Evolutionary conservation across 352 stramenopile species (phyloP).

Genomic region (Pythium utonaiense): DNA sequence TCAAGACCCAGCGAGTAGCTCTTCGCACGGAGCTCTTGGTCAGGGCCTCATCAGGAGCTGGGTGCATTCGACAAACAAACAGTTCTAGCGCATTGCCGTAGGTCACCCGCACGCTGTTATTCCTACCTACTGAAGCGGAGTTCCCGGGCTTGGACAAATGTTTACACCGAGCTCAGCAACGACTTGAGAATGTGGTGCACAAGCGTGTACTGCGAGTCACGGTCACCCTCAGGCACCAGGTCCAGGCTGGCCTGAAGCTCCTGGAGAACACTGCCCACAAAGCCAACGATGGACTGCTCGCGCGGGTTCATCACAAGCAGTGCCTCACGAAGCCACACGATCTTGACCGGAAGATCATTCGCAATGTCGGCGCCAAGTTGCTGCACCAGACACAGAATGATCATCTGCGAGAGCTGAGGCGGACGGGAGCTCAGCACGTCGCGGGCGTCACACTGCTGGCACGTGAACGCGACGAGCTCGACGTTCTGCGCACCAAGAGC

Average conservation of each 20-base stretch:
- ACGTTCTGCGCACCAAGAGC: slow-evolving; percentile 77
- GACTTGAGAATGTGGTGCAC: slow-evolving; percentile 86
- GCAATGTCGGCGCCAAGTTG: slow-evolving; percentile 69
- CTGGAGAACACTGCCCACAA: slow-evolving; percentile 73
- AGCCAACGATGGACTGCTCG: slow-evolving; percentile 68
- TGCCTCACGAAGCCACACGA: slow-evolving; percentile 76
- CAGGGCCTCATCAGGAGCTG: too few relatives aligned
- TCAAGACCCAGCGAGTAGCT: too few relatives aligned
- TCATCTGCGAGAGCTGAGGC: slow-evolving; percentile 79
- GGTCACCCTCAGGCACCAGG: slow-evolving; percentile 46
- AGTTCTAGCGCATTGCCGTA: background rate
- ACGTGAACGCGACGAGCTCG: slow-evolving; percentile 64
- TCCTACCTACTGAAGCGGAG: background rate
- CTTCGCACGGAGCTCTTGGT: too few relatives aligned
- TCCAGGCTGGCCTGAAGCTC: slow-evolving; percentile 67
- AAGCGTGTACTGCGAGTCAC: slow-evolving; percentile 81
- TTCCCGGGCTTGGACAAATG: background rate
- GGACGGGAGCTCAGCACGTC: slow-evolving; percentile 59
- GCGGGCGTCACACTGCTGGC: slow-evolving; percentile 61
- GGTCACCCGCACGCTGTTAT: slow-evolving; percentile 1
- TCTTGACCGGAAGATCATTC: slow-evolving; percentile 63
- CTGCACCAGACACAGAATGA: slow-evolving; percentile 82
- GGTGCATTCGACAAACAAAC: background rate
- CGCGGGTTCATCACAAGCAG: slow-evolving; percentile 79
- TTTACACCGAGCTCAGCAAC: slow-evolving; percentile 68